Base-by-base conservation (phyloP, 805 yeast genomes). In the Pichia eremophila region DNA sequence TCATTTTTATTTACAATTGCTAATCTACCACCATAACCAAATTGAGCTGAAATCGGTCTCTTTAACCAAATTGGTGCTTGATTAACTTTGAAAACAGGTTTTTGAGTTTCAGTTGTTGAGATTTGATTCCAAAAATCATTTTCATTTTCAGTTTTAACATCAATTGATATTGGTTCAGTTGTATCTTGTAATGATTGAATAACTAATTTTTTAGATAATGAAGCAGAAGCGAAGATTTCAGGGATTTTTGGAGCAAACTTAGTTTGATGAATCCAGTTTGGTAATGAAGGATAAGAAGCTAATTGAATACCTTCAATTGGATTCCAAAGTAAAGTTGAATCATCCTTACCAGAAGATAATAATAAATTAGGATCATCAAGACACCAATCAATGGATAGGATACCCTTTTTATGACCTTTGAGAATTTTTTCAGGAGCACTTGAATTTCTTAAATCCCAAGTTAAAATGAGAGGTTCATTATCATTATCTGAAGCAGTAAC, bases 361-460 rank as follows among this genome's bases (percentile, higher is more conserved):
- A 93, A 71, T 54, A 93, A 72, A 44, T 73, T 72, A 43, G 86
- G 78, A 64, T 93, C 99, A 56, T 80, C 83, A 41, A 71, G 65
- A 66, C 96, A 88, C 99, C 99, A 93, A 63, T 93, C 97, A 47
- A 93, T 68, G 9, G 96, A 85, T 46, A 91, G 66, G 18, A 93
- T 81, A 37, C 98, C 99, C 66, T 85, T 84, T 43, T 79, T 75
- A 64, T 91, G 98, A 47, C 97, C 96, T 43, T 66, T 67, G 58
- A 90, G 65, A 35, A 84, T 70, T 49, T 68, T 69, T 61, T 87
- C 89, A 9, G 99, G 99, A n/a, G 84, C 87, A 59, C 85, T 83
- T 29, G 96, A 81, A 63, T 93, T 91, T 66, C 97, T 79, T 61
- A 93, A 74, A 69, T 93, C 97, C 99, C 99, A 93, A 15, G 91